Conservation (phyloP, 2,329 filamentous ascomycete genomes). For the Dactylellina parvicollis region DNA sequence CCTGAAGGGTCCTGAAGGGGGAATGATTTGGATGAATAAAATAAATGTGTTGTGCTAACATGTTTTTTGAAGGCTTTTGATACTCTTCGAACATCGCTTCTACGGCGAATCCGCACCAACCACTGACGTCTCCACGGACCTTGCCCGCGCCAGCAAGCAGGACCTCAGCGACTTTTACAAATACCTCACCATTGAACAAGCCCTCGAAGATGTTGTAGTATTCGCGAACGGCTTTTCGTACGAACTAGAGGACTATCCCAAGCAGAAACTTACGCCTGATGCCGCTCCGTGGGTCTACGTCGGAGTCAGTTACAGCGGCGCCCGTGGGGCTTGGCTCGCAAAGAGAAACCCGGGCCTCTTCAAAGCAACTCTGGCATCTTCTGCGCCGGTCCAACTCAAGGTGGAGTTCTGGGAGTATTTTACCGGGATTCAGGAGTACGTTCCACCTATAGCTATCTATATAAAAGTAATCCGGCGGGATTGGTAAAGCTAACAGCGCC, state of each 20-base stretch:
- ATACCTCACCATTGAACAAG: constrained; percentile 62
- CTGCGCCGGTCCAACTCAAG: constrained; percentile 59
- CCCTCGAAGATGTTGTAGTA: constrained; percentile 61
- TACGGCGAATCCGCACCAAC: constrained; percentile 62
- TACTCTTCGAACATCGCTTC: constrained; percentile 59
- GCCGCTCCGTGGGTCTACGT: constrained; percentile 42
- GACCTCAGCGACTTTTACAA: constrained; percentile 60
- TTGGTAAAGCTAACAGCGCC: neutral
- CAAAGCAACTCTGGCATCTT: constrained; percentile 55
- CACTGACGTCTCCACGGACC: constrained; percentile 48
- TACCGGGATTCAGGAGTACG: constrained; percentile 60
- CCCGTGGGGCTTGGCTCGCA: constrained; percentile 56
- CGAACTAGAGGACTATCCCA: constrained; percentile 57
- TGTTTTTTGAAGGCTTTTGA: constrained; percentile 44
- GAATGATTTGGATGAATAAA: too few species aligned
- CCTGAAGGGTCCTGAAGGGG: too few species aligned
- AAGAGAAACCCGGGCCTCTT: constrained; percentile 56
- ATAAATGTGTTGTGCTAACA: constrained; percentile 18
- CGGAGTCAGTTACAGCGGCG: constrained; percentile 57
- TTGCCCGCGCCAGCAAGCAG: constrained; percentile 39
- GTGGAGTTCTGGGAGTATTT: constrained; percentile 62
- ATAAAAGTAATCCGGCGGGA: neutral
- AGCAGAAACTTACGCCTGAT: constrained; percentile 54
- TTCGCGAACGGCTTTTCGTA: constrained; percentile 62
- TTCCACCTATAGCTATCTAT: neutral